Percentiles rank a stretch among this genome's conserved stretches.
Conservation (phyloP, 1,284 basidiomycete species). For the Fomitopsis palustris region DNA sequence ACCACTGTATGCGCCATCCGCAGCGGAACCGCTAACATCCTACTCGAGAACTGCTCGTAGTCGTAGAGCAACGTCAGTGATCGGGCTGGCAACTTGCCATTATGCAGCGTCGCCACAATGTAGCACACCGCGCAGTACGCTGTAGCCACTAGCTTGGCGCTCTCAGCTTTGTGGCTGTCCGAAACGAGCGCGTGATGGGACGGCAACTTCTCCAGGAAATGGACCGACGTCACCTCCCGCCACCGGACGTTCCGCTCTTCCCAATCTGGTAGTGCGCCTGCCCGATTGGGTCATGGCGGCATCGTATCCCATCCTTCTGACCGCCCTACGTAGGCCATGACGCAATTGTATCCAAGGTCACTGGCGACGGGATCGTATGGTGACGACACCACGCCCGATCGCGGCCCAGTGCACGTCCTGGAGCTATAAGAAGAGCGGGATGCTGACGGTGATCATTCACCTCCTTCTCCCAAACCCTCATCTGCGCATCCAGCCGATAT, state of each 20-base stretch:
- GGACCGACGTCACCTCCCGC: not conserved
- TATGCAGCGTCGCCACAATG: no score
- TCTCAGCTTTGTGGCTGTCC: no score
- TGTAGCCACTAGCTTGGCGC: no score
- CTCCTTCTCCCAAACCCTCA: not conserved
- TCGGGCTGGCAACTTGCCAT: no score
- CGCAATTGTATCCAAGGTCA: not conserved
- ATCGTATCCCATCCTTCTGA: not conserved
- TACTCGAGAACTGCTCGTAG: conserved; percentile 51
- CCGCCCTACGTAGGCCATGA: not conserved
- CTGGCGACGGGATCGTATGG: no score
- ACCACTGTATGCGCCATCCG: conserved; percentile 82
- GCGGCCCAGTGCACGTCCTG: no score
- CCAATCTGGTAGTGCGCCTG: not conserved
- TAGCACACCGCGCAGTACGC: no score
- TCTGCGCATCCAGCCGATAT: not conserved
- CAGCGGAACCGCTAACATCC: conserved; percentile 62
- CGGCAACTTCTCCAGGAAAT: no score
- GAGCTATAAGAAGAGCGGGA: not conserved
- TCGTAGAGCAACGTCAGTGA: no score
- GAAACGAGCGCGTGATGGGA: no score
- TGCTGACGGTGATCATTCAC: not conserved
- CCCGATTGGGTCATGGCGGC: not conserved
- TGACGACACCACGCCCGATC: not conserved
- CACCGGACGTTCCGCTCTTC: not conserved